phyloP scores from a whole-genome alignment of 108 stramenopile genomes.

The Skeletonema tropicum region DNA sequence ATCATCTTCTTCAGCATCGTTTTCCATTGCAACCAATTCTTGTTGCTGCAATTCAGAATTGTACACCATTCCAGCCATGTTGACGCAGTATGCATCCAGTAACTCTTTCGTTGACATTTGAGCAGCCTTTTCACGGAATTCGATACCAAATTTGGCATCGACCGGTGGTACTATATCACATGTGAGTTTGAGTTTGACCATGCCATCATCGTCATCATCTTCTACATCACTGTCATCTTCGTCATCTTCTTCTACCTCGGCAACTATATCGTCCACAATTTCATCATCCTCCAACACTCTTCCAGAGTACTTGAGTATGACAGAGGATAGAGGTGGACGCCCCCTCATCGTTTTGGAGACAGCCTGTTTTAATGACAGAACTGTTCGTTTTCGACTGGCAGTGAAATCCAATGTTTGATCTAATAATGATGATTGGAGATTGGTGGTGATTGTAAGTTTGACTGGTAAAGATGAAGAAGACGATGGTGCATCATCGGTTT shows the following conservation, averaged over 20 bases:
- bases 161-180: conserved; percentile 79
- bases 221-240: conserved; percentile 68
- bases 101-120: conserved; percentile 64
- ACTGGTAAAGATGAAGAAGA: conserved; percentile 43
- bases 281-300: conserved; percentile 62
- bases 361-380: conserved; percentile 61
- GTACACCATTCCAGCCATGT: conserved; percentile 58
- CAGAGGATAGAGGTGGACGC: conserved; percentile 54
- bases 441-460: conserved; percentile 59
- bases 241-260: conserved; percentile 52
- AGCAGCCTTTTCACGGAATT: conserved; percentile 51
- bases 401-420: conserved; percentile 74
- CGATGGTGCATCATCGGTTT: conserved; percentile 19
- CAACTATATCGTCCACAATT: conserved; percentile 65
- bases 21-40: conserved; percentile 22
- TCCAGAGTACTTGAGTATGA: conserved; percentile 55
- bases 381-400: conserved; percentile 56
- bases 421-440: conserved; percentile 48
- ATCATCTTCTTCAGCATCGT: conserved; percentile 1
- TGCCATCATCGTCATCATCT: conserved; percentile 52
- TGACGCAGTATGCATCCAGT: conserved; percentile 71
- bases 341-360: conserved; percentile 63
- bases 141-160: conserved; percentile 69
- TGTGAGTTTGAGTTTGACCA: conserved; percentile 43
- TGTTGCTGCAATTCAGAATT: conserved; percentile 36